A percentile compares a stretch with the other conserved stretches of the same genome.
phyloP scores from a whole-genome alignment of 2,329 filamentous ascomycete genomes.

The Xylariaceae sp. region DNA sequence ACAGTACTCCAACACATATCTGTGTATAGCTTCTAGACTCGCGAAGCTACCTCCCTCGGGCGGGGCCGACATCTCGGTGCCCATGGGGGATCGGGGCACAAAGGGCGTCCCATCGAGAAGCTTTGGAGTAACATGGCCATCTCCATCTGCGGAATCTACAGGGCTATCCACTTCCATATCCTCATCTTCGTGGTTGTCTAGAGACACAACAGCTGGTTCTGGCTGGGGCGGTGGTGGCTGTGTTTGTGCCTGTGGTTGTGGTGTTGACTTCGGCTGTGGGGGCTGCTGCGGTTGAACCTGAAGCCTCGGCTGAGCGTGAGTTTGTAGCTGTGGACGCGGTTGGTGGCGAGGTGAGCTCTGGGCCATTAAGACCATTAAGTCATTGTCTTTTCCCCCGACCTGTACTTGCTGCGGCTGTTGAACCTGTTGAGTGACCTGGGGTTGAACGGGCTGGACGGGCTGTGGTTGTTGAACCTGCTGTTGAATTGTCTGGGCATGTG shows the following conservation, averaged over 20 bases:
- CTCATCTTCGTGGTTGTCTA: conserved; percentile 42
- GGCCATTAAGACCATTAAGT: conserved; percentile 29
- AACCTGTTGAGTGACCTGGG: conserved; percentile 20
- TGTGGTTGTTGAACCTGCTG: conserved; percentile 26
- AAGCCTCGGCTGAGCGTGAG: conserved; percentile 24
- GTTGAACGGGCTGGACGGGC: conserved; percentile 23
- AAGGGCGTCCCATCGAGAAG: conserved; percentile 48
- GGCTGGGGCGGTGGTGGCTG: conserved; percentile 24
- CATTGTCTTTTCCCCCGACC: conserved; percentile 28
- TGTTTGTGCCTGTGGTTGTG: conserved; percentile 25
- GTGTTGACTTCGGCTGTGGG: conserved; percentile 26
- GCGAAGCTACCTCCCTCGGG: conserved; percentile 62
- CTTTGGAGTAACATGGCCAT: conserved; percentile 44
- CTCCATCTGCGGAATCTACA: conserved; percentile 42
- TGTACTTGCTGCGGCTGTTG: conserved; percentile 28
- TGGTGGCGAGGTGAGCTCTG: conserved; percentile 27
- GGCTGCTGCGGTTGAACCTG: conserved; percentile 32
- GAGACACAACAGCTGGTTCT: conserved; percentile 28
- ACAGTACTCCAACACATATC: conserved; percentile 61
- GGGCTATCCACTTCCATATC: conserved; percentile 52
- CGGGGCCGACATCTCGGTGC: conserved; percentile 58
- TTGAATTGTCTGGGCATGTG: too few relatives aligned
- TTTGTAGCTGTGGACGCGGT: conserved; percentile 9
- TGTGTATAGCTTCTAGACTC: conserved; percentile 61
- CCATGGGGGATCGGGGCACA: conserved; percentile 52